Evolutionary conservation across 441 rosid species (phyloP), one percentile per base, ranked within the genome.

Genomic region (Croton setiger): DNA sequence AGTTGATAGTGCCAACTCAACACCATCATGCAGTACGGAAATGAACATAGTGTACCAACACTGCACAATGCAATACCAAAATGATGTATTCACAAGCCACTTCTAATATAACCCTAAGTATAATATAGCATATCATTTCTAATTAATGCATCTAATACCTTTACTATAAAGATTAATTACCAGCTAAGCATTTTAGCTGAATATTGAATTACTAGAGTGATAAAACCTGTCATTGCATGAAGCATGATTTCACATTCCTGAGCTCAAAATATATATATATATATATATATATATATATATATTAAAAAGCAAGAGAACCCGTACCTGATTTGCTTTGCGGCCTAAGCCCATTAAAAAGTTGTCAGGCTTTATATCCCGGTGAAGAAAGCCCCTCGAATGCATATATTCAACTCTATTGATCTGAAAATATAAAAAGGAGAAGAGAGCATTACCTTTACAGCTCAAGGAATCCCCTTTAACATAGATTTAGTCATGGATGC

Each of bases 301-400:
- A n/a, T n/a, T n/a, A 49, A 11, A 64, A 31, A 13, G 37, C 6
- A 60, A 4, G 55, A 44, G 43, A 64, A 69, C 47, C 70, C 14
- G 11, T 66, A 93, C 99, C 96, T 93, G 97, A 87, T 96, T 93
- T 52, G 97, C 97, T 83, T 96, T 96, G 74, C 97, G 96, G 39
- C 97, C 98, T 49, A 93, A 80, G 65, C 99, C 99, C 99, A 96
- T 93, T 72, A 96, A 85, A 69, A 96, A 96, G 74, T 96, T 96
- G 80, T 93, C 99, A 68, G 99, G 99, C 81, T 96, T 96, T 71
- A 96, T 93, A 78, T 96, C 98, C 72, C 99, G 94, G 75, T 96
- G 99, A 81, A 96, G 97, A 78, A 96, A 93, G 59, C 99, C 98
- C 71, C 96, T 86, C 43, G 98, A 92, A 76, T 96, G 99, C 97